phyloP scores from a whole-genome alignment of 805 yeast species.

The Grigorovia yakushimaensis region DNA sequence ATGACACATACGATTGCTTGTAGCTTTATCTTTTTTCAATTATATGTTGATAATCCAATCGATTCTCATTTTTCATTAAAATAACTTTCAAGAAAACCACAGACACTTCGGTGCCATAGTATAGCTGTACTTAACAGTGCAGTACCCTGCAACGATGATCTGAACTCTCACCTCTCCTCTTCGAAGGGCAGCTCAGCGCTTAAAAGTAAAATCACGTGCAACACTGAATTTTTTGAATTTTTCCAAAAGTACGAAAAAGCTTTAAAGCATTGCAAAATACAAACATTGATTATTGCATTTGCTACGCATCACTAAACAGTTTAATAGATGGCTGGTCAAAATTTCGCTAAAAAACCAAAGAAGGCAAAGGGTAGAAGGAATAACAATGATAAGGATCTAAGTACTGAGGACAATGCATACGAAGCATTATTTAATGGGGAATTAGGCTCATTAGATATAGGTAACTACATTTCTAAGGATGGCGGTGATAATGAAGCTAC shows the following conservation, averaged over 20 bases:
- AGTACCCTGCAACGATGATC: too few species aligned
- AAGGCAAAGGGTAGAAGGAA: conserved; percentile 1
- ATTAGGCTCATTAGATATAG: conserved; percentile 29
- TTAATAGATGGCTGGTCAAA: neutral
- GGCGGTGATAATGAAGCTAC: conserved; percentile 35
- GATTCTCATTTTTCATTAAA: too few species aligned
- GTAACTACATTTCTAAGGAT: conserved; percentile 17
- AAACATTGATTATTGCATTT: neutral
- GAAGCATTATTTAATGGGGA: conserved; percentile 31
- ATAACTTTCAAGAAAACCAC: too few species aligned
- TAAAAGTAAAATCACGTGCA: neutral
- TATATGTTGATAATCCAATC: too few species aligned
- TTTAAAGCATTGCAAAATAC: neutral
- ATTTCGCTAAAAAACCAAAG: neutral
- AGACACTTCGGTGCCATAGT: too few species aligned
- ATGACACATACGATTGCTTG: too few species aligned
- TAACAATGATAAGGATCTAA: conserved; percentile 13
- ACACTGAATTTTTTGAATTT: too few species aligned
- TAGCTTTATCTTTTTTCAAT: too few species aligned
- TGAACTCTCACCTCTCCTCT: too few species aligned
- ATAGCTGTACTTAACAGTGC: too few species aligned
- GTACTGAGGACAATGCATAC: conserved; percentile 33
- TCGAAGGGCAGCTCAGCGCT: too few species aligned
- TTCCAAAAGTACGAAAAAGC: neutral
- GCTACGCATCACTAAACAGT: neutral